Conservation (phyloP, 2,329 filamentous ascomycete species). For the Stromatinia cepivora region DNA sequence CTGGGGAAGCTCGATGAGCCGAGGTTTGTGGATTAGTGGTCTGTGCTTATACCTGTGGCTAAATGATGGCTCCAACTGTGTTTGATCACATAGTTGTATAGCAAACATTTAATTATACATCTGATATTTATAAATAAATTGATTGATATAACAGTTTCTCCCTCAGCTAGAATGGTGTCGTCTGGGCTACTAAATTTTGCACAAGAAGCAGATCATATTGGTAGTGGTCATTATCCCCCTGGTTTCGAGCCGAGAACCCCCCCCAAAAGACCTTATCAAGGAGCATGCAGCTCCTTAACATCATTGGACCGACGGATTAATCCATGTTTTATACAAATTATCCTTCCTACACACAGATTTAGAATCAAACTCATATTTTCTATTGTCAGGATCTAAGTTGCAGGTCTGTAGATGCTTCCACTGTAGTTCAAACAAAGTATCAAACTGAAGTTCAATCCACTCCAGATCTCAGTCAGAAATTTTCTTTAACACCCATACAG, state of each 20-base stretch:
- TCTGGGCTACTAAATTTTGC: no score
- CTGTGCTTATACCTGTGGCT: neutral
- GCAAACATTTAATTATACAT: neutral
- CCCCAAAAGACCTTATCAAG: no score
- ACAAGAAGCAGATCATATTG: neutral
- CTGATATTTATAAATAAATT: neutral
- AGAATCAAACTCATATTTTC: neutral
- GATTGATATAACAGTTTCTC: neutral
- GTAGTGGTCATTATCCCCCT: neutral
- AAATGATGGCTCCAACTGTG: neutral
- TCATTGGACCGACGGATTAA: no score
- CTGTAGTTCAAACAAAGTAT: neutral
- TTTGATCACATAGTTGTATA: neutral
- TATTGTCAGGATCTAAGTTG: neutral
- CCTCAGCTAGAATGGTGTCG: no score
- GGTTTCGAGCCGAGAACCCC: neutral
- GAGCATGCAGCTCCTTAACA: no score
- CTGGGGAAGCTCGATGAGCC: slow-evolving; percentile 16
- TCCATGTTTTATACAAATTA: no score
- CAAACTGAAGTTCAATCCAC: neutral
- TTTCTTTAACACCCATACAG: neutral
- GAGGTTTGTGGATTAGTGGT: neutral
- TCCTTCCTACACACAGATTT: neutral
- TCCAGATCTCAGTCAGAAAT: neutral
- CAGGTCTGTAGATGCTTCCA: neutral